These are phyloP conservation scores for Physcomitrium patens DNA, from an alignment of 225 moss, liverwort and hornwort species.

Conservation along the genomic window DNA sequence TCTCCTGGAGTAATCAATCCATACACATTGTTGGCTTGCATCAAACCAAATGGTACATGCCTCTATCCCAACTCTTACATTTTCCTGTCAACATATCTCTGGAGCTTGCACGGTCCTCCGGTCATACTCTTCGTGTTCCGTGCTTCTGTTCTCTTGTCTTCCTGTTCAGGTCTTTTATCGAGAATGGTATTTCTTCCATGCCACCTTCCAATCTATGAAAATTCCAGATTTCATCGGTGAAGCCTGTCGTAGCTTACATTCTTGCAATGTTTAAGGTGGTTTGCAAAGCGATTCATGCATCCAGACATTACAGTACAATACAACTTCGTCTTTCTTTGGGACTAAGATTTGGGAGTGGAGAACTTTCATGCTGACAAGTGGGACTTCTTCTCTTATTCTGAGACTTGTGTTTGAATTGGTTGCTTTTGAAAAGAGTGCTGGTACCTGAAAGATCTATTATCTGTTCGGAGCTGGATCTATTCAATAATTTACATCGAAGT, in stretches of 20 bases:
- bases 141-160: too few relatives aligned
- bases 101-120: too few relatives aligned
- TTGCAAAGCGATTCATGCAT: conserved; percentile 70
- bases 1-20: conserved; percentile 28
- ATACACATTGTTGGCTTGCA: conserved; percentile 29
- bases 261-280: conserved; percentile 54
- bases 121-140: too few relatives aligned
- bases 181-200: too few relatives aligned
- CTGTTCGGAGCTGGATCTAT: background rate
- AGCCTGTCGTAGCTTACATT: background rate
- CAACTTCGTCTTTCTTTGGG: conserved; percentile 66
- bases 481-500: background rate
- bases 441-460: background rate
- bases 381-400: conserved; percentile 8
- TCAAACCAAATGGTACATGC: conserved; percentile 34
- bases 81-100: too few relatives aligned
- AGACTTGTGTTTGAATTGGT: background rate
- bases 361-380: conserved; percentile 56
- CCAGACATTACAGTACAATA: conserved; percentile 57
- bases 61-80: background rate
- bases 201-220: too few relatives aligned
- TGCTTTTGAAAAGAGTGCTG: background rate
- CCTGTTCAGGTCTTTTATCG: too few relatives aligned
- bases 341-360: conserved; percentile 68
- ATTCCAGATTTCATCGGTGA: too few relatives aligned